Base-by-base conservation (phyloP, 2,329 filamentous ascomycete genomes). In the Lasiodiplodia sp. region DNA sequence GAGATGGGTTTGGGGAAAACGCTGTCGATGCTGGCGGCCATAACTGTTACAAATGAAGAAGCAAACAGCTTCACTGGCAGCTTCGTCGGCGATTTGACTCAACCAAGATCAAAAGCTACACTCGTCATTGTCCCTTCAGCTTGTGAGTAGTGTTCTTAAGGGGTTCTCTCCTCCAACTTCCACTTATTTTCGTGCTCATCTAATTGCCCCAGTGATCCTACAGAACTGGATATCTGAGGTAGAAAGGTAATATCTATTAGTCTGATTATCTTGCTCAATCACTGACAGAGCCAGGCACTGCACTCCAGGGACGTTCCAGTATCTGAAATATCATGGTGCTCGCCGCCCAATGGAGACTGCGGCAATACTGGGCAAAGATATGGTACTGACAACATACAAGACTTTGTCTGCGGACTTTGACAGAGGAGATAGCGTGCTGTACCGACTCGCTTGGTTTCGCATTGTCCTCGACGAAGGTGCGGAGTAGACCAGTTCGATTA, bases 181-280 rank as follows among this genome's bases (percentile, higher is more conserved):
- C 4, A 5, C 28, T 28, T 44, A 6, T 8, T 47, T 47, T 8
- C 1, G 1, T 10, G n/a, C n/a, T 47, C 2, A 3, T 5, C 44
- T 12, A 4, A 47, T 10, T 10, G 3, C 18, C 2, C 18, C 7
- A 47, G 44, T 47, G n/a, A 47, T 47, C 21, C 44, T 78, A 47
- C 75, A 75, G 31, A 73, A 75, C 60, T 78, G 76, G 76, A 70
- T 75, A 23, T 72, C 74, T 25, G 75, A 78, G 63, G 72, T 76
- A 3, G 70, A 73, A 0, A 71, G 58, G 74, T 73, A 12, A 18
- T 18, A 47, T 2, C 8, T 6, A 5, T 10, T 21, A 10, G 2
- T 21, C 21, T 10, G 7, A 11, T 47, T 4, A 4, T 21, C 2
- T 3, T 21, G 2, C 31, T 34, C 8, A 34, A 34, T 10, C 8